Evolutionary conservation across 108 stramenopile genomes (phyloP).

Genomic region (Craspedostauros australis): DNA sequence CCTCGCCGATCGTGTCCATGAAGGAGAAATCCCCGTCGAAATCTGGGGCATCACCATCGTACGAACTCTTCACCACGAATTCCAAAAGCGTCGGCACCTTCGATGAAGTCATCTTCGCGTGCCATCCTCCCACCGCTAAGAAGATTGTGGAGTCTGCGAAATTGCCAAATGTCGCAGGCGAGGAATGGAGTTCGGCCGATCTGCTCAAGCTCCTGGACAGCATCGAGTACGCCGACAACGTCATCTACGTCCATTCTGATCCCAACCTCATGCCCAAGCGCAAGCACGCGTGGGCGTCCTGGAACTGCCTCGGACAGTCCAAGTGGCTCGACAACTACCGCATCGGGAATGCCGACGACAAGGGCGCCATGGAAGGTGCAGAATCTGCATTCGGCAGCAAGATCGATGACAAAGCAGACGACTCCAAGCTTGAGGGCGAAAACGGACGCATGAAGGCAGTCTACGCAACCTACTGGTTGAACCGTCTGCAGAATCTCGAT

Average conservation of each 20-base stretch:
- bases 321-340: constrained; percentile 25
- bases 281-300: constrained; percentile 82
- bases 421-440: constrained; percentile 43
- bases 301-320: constrained; percentile 89
- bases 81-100: constrained; percentile 43
- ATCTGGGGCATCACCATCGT: constrained; percentile 5
- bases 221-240: constrained; percentile 82
- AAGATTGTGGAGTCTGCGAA: constrained; percentile 40
- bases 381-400: constrained; percentile 69
- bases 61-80: constrained; percentile 44
- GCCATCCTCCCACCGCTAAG: constrained; percentile 74
- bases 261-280: constrained; percentile 80
- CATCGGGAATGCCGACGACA: constrained; percentile 5
- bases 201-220: constrained; percentile 19
- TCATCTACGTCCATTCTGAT: constrained; percentile 90
- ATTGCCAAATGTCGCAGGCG: no score
- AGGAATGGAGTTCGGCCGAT: no score
- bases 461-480: constrained; percentile 95
- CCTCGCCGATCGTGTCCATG: constrained; percentile 43
- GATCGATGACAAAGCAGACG: constrained; percentile 4
- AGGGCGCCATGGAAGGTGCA: constrained; percentile 60
- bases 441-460: constrained; percentile 71
- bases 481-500: constrained; percentile 86
- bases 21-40: constrained; percentile 19
- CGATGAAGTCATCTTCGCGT: constrained; percentile 89